Percentiles rank a stretch among this genome's conserved stretches.
phyloP scores from a whole-genome alignment of 2,329 filamentous ascomycete species.

The Neocatenulostroma microsporum region DNA sequence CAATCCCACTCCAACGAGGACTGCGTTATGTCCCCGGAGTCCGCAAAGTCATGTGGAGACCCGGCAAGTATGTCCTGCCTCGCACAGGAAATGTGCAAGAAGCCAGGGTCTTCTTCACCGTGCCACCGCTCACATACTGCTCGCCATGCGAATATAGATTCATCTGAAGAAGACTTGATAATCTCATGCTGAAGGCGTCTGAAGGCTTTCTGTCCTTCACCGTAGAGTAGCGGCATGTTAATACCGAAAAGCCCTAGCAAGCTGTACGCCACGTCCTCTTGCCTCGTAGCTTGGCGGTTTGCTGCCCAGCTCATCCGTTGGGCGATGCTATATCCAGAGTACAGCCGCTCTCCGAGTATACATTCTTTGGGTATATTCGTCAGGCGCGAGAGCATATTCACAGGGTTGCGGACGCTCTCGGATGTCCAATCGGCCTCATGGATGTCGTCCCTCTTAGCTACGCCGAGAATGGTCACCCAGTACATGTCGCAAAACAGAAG shows the following conservation, averaged over 20 bases:
- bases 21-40: no score
- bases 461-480: conserved; percentile 9
- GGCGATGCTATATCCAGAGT: conserved; percentile 9
- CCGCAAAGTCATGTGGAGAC: no score
- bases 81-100: no score
- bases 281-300: conserved; percentile 7
- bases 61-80: no score
- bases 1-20: no score
- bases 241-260: conserved; percentile 15
- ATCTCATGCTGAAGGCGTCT: conserved; percentile 17
- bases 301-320: conserved; percentile 15
- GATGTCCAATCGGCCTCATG: not conserved
- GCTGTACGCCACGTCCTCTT: conserved; percentile 18
- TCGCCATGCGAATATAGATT: conserved; percentile 14
- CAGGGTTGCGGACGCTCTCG: not conserved
- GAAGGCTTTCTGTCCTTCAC: conserved; percentile 14
- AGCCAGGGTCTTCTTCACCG: no score
- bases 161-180: conserved; percentile 12
- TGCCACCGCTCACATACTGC: no score
- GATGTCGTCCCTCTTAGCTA: no score
- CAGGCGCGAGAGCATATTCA: no score
- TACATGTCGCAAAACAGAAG: conserved; percentile 13
- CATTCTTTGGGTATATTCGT: no score
- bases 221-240: conserved; percentile 15
- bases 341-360: no score